Evolutionary conservation across 805 yeast genomes (phyloP).

Genomic region (Tetrapisispora nanseiensis): DNA sequence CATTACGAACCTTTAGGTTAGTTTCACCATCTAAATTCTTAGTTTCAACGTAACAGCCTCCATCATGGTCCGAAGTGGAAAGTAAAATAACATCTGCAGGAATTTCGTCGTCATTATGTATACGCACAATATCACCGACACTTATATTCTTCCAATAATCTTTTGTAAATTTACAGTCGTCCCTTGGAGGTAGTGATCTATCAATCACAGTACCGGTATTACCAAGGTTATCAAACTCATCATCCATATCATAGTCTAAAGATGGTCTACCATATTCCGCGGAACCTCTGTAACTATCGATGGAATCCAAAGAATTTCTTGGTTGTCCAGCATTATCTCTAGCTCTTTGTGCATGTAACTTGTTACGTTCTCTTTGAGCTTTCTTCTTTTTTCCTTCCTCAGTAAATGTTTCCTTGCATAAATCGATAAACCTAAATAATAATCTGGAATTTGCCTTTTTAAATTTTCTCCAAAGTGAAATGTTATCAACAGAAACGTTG

Average conservation of each 20-base stretch:
- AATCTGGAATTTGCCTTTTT: conserved; percentile 42
- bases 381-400: conserved; percentile 28
- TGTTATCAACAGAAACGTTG: conserved; percentile 53
- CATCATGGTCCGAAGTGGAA: conserved; percentile 58
- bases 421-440: conserved; percentile 19
- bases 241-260: conserved; percentile 34
- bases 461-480: conserved; percentile 60
- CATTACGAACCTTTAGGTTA: conserved; percentile 65
- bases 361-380: conserved; percentile 7
- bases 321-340: conserved; percentile 15
- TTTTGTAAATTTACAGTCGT: conserved; percentile 29
- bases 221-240: conserved; percentile 41
- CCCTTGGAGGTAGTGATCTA: conserved; percentile 39
- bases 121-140: conserved; percentile 66
- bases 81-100: conserved; percentile 67
- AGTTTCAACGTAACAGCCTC: conserved; percentile 68
- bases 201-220: conserved; percentile 48
- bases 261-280: conserved; percentile 22
- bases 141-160: conserved; percentile 55
- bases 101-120: conserved; percentile 65
- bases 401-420: conserved; percentile 23
- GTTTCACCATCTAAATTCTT: conserved; percentile 79
- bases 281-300: conserved; percentile 24
- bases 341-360: conserved; percentile 4
- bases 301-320: conserved; percentile 33